Percentiles rank a stretch among this genome's conserved stretches.
phyloP scores from a whole-genome alignment of 345 rosid species.

The thale cress (Arabidopsis thaliana) region DNA sequence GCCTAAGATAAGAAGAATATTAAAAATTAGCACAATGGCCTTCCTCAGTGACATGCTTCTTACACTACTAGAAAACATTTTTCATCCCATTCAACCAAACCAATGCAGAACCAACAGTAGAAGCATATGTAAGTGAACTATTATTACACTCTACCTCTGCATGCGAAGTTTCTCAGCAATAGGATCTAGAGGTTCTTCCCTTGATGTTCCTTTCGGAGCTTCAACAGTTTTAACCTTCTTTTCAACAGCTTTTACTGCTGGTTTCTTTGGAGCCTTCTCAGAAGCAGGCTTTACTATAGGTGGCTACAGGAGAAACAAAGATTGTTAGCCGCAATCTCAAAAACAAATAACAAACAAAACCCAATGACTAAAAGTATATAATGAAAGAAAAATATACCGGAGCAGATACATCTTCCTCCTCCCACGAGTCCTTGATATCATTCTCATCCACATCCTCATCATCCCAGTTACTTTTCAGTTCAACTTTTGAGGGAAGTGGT shows the following conservation, averaged over 20 bases:
- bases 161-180: constrained; percentile 73
- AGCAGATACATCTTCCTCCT: constrained; percentile 86
- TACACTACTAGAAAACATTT: not conserved
- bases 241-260: constrained; percentile 50
- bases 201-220: constrained; percentile 34
- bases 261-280: constrained; percentile 56
- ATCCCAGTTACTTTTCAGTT: constrained; percentile 69
- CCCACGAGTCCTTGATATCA: constrained; percentile 97
- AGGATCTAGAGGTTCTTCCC: constrained; percentile 64
- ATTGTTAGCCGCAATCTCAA: constrained; percentile 2
- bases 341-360: not conserved
- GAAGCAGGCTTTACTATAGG: constrained; percentile 55
- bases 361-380: not conserved
- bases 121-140: constrained; percentile 2
- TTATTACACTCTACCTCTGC: constrained; percentile 60
- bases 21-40: not conserved
- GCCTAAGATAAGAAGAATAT: constrained; percentile 51
- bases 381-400: constrained; percentile 50
- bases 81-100: not conserved
- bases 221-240: constrained; percentile 62
- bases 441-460: constrained; percentile 88
- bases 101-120: not conserved
- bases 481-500: constrained; percentile 56
- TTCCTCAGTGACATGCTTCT: not conserved
- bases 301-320: constrained; percentile 43